Percentiles rank a stretch among this genome's conserved stretches.
These are phyloP conservation scores for Nymphaea thermarum DNA, from an alignment of 164 flowering plant genomes.

Conservation along the genomic window DNA sequence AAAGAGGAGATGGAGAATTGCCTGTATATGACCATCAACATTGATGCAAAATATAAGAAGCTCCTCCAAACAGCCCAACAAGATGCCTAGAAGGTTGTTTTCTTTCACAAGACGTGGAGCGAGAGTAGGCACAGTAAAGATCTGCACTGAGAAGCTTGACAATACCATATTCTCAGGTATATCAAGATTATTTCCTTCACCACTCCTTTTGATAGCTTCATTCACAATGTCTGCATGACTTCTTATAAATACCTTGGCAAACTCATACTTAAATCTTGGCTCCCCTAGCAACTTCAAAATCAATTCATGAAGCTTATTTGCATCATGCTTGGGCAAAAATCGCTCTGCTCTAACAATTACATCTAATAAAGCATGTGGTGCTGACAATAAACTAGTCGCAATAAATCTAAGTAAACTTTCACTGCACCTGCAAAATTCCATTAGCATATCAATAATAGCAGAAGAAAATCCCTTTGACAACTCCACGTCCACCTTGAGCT, in stretches of 20 bases:
- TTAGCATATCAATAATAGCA: constrained; percentile 64
- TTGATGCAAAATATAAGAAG: constrained; percentile 57
- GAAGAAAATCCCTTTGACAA: constrained; percentile 43
- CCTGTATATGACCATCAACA: constrained; percentile 73
- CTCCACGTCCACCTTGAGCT: constrained; percentile 14
- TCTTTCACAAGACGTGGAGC: constrained; percentile 83
- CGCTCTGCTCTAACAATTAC: constrained; percentile 70
- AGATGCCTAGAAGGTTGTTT: constrained; percentile 44
- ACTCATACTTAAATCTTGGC: constrained; percentile 80
- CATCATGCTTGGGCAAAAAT: constrained; percentile 29
- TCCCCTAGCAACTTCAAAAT: constrained; percentile 84
- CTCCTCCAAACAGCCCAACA: constrained; percentile 64
- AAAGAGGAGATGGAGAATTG: constrained; percentile 8
- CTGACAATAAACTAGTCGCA: constrained; percentile 34
- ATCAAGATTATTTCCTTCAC: constrained; percentile 15
- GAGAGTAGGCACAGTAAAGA: constrained; percentile 84
- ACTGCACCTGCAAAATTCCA: constrained; percentile 73
- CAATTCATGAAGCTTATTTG: constrained; percentile 64
- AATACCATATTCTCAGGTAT: constrained; percentile 39
- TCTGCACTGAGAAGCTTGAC: constrained; percentile 77
- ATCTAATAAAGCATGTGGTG: constrained; percentile 48
- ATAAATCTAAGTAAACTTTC: constrained; percentile 90
- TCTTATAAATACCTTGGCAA: constrained; percentile 59
- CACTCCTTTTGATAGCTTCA: constrained; percentile 40
- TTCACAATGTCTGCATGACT: constrained; percentile 60